Percentiles rank a stretch among this genome's conserved stretches.
phyloP scores from a whole-genome alignment of 2,329 filamentous ascomycete genomes.

The Gaeumannomyces tritici region DNA sequence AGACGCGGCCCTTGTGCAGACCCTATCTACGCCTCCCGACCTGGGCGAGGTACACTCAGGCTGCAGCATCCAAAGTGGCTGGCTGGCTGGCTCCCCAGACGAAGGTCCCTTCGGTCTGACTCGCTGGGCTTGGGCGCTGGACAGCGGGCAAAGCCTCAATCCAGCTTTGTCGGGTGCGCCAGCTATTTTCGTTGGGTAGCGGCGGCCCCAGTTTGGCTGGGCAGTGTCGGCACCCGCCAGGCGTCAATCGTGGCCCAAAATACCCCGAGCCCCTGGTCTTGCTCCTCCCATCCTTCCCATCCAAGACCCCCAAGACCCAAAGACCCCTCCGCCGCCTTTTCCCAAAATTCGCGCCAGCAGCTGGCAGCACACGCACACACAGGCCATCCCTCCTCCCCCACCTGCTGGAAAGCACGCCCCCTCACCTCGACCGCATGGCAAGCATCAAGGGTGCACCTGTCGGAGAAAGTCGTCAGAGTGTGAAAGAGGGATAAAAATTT shows the following conservation, averaged over 20 bases:
- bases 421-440: constrained; percentile 20
- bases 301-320: constrained; percentile 1
- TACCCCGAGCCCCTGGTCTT: not conserved
- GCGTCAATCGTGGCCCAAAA: not conserved
- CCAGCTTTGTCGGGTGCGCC: not conserved
- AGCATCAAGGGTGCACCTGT: constrained; percentile 15
- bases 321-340: too few relatives aligned
- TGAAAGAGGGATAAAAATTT: constrained; percentile 5
- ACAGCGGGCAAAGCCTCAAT: not conserved
- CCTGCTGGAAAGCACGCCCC: constrained; percentile 5
- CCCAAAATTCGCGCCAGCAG: not conserved
- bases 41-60: not conserved
- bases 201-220: too few relatives aligned
- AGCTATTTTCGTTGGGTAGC: not conserved
- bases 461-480: constrained; percentile 1
- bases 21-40: not conserved
- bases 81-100: not conserved
- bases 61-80: not conserved
- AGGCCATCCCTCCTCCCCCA: constrained; percentile 9
- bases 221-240: too few relatives aligned
- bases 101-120: constrained; percentile 9
- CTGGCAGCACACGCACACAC: too few relatives aligned
- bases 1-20: not conserved
- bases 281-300: not conserved
- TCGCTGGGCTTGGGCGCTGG: constrained; percentile 12